Evolutionary conservation across 169 alveolate genomes (phyloP).

Genomic region (Eimeria sp.): DNA sequence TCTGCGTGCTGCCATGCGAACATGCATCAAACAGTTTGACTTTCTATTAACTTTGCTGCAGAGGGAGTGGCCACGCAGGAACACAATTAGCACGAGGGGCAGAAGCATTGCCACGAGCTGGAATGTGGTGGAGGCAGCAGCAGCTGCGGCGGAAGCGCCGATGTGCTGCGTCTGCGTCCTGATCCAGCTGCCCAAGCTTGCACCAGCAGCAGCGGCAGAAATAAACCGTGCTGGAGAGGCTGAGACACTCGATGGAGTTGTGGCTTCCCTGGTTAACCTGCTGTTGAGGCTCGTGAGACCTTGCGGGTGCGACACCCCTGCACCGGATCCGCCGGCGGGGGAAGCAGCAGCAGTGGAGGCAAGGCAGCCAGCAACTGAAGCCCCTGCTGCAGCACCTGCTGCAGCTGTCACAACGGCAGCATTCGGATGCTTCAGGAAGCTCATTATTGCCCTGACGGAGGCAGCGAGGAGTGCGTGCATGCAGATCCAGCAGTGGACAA

Average conservation of each 20-base stretch:
- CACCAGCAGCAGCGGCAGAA: slow-evolving; percentile 1
- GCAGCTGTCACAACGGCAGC: not conserved
- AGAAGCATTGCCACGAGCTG: slow-evolving; percentile 26
- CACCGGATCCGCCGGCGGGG: not conserved
- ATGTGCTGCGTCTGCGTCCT: slow-evolving; percentile 59
- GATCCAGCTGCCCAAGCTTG: slow-evolving; percentile 42
- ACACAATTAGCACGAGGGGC: not conserved
- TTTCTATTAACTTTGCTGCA: slow-evolving; percentile 18
- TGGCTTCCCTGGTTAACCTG: slow-evolving; percentile 30
- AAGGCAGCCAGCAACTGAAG: not conserved
- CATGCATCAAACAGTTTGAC: slow-evolving; percentile 12
- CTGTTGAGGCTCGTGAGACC: slow-evolving; percentile 4
- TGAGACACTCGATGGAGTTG: not conserved
- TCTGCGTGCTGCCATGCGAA: slow-evolving; percentile 25
- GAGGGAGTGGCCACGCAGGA: not conserved
- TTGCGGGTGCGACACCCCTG: not conserved
- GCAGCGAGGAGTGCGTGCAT: slow-evolving; percentile 43
- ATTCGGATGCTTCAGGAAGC: slow-evolving; percentile 51
- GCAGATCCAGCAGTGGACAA: not conserved
- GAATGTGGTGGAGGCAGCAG: slow-evolving; percentile 36
- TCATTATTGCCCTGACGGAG: slow-evolving; percentile 56
- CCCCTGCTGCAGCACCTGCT: not conserved
- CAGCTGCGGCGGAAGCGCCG: slow-evolving; percentile 68
- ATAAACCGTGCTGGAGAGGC: not conserved
- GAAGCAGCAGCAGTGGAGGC: not conserved